Evolutionary conservation across 345 rosid species (phyloP), one percentile per base, ranked within the genome.

Genomic region (Barbarea vulgaris): DNA sequence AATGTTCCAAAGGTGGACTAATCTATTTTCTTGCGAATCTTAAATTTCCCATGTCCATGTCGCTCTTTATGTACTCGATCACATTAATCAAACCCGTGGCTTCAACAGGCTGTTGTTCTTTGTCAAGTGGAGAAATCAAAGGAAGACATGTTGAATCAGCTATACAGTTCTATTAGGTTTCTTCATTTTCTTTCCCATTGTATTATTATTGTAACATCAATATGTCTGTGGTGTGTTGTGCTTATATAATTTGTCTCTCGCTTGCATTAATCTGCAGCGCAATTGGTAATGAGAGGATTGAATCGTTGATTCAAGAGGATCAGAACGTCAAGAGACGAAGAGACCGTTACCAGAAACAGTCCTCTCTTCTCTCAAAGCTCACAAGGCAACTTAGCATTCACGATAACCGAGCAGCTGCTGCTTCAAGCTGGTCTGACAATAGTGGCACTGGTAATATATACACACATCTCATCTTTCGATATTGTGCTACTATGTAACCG

Each of bases 81-180:
- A 41, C 18, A 19, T 6, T 41, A 54, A 2, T 25, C 15, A 25
- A 67, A 34, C 9, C 10, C 2, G 15, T 61, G 51, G 76, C 60
- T 72, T 70, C 75, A 66, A 81, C 93, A 93, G 98, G 98, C 96
- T 11, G 93, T 93, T 81, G 97, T 93, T 74, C 95, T 93, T 72
- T 93, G 97, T 81, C 98, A 93, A 87, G 98, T 93, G 17, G 97
- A 93, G 81, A 93, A 93, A 80, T 88, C 98, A 9, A 91, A 87
- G 81, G 98, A 93, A 84, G 96, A 93, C 82, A 93, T 93, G 98
- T 85, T 93, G 33, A 93, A 88, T 85, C 98, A 93, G 75, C 82
- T 93, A 67, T 93, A 93, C 79, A 91, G 91, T 76, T 91, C 97
- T 3, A 73, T 93, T 51, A 93, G 98, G 98, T 91, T 41, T 62